phyloP scores from a whole-genome alignment of 2,329 filamentous ascomycete species.

The Helminthosporium solani region DNA sequence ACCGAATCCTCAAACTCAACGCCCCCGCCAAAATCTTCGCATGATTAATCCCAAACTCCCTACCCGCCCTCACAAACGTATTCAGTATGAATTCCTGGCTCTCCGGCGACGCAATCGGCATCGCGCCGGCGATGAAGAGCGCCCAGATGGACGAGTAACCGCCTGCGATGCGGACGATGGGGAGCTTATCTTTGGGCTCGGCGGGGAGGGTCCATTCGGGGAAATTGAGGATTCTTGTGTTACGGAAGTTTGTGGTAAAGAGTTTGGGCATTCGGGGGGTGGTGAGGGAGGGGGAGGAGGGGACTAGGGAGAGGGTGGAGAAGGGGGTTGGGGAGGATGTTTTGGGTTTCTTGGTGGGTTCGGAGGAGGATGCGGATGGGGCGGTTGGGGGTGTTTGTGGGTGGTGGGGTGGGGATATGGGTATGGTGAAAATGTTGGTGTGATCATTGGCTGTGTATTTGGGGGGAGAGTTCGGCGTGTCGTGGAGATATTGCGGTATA shows the following conservation, averaged over 20 bases:
- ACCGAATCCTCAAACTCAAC: slow-evolving; percentile 20
- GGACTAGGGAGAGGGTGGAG: neutral
- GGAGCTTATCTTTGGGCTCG: slow-evolving; percentile 21
- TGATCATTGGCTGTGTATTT: neutral
- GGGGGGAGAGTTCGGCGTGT: slow-evolving; percentile 24
- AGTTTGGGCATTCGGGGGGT: slow-evolving; percentile 8
- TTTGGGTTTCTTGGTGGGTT: neutral
- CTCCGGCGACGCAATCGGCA: slow-evolving; percentile 23
- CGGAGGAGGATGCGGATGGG: neutral
- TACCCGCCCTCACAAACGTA: slow-evolving; percentile 65
- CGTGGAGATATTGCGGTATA: slow-evolving; percentile 38
- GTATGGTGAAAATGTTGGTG: neutral
- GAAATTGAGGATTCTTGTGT: too few species aligned
- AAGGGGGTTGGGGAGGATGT: neutral
- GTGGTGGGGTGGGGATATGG: neutral
- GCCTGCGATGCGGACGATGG: slow-evolving; percentile 33
- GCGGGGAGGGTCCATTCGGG: too few species aligned
- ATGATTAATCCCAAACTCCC: slow-evolving; percentile 38
- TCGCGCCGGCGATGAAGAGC: slow-evolving; percentile 33
- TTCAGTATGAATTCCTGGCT: slow-evolving; percentile 26
- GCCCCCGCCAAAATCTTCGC: slow-evolving; percentile 29
- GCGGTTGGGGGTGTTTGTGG: neutral
- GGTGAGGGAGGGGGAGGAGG: neutral
- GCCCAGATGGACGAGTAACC: slow-evolving; percentile 36
- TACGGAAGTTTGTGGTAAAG: slow-evolving; percentile 28